A percentile compares a stretch with the other conserved stretches of the same genome.
phyloP scores from a whole-genome alignment of 176 grass and related monocot species.

The Thinopyrum elongatum region DNA sequence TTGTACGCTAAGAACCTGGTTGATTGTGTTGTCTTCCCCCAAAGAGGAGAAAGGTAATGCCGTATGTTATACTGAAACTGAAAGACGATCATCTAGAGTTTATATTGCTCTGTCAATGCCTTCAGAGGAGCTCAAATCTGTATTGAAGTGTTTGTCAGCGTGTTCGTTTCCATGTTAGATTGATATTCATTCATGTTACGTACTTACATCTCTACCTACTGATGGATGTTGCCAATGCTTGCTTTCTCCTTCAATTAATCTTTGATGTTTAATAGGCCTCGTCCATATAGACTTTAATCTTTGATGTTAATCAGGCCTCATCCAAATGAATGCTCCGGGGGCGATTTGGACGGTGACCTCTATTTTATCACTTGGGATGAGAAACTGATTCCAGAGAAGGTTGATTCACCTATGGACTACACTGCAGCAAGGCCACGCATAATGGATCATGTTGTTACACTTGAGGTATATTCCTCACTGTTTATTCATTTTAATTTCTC shows the following conservation, averaged over 20 bases:
- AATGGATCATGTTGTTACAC: conserved; percentile 87
- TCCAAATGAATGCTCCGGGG: conserved; percentile 96
- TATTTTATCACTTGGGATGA: conserved; percentile 95
- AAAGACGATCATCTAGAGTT: conserved; percentile 19
- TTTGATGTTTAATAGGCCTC: not conserved
- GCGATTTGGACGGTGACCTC: conserved; percentile 95
- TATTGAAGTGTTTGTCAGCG: conserved; percentile 16
- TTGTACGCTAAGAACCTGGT: conserved; percentile 67
- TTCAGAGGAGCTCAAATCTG: conserved; percentile 1
- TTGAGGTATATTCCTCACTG: conserved; percentile 58
- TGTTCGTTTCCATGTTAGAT: conserved; percentile 17
- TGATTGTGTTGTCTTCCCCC: conserved; percentile 91
- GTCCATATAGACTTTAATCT: conserved; percentile 13
- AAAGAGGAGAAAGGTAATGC: conserved; percentile 78
- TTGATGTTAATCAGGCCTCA: conserved; percentile 63
- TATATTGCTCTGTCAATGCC: conserved; percentile 8
- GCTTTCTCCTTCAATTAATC: conserved; percentile 5
- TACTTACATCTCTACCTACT: not conserved
- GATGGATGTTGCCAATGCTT: conserved; percentile 16
- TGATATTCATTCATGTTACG: not conserved
- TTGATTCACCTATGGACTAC: conserved; percentile 91
- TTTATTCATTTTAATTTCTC: not conserved
- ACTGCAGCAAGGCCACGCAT: conserved; percentile 64
- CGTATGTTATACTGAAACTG: conserved; percentile 16
- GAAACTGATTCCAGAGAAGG: conserved; percentile 70